phyloP scores from a whole-genome alignment of 2,329 filamentous ascomycete genomes.

The Colletotrichum navitas region DNA sequence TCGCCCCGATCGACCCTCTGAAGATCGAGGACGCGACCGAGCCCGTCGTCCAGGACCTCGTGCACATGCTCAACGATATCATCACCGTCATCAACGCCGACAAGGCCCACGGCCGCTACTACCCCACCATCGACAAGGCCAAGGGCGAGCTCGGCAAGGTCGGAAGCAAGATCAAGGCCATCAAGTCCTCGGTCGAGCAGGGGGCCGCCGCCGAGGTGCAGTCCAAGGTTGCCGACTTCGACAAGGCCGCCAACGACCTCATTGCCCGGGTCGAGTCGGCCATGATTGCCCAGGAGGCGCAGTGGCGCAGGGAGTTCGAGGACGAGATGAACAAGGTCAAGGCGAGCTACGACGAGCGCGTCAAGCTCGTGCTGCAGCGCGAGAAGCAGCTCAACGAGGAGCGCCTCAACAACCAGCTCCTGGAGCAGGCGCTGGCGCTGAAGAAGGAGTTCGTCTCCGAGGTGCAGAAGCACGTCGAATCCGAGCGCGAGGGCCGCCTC shows the following conservation, averaged over 20 bases:
- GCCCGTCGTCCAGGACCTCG: conserved; percentile 90
- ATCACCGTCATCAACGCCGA: conserved; percentile 94
- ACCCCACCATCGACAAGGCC: conserved; percentile 82
- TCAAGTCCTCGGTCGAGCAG: conserved; percentile 78
- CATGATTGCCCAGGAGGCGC: conserved; percentile 82
- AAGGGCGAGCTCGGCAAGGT: conserved; percentile 86
- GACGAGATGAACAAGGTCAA: conserved; percentile 85
- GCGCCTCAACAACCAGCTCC: conserved; percentile 84
- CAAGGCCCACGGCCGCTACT: conserved; percentile 81
- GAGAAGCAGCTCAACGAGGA: conserved; percentile 86
- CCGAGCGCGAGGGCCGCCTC: conserved; percentile 87
- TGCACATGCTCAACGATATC: conserved; percentile 95
- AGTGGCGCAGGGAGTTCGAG: conserved; percentile 90
- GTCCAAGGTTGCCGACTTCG: conserved; percentile 81
- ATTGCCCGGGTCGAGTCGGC: conserved; percentile 87
- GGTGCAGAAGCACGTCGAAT: conserved; percentile 85
- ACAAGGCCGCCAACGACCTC: conserved; percentile 88
- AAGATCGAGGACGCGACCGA: conserved; percentile 82
- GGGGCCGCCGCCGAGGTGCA: conserved; percentile 82
- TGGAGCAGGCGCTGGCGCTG: conserved; percentile 90
- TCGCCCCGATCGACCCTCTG: conserved; percentile 82
- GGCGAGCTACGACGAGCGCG: conserved; percentile 81
- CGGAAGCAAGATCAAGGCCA: conserved; percentile 79
- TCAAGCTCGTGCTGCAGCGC: conserved; percentile 82
- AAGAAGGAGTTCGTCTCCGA: conserved; percentile 87